A percentile compares a stretch with the other conserved stretches of the same genome.
Evolutionary conservation across 2,329 filamentous ascomycete genomes (phyloP).

Genomic region (Tolypocladium nubicola): DNA sequence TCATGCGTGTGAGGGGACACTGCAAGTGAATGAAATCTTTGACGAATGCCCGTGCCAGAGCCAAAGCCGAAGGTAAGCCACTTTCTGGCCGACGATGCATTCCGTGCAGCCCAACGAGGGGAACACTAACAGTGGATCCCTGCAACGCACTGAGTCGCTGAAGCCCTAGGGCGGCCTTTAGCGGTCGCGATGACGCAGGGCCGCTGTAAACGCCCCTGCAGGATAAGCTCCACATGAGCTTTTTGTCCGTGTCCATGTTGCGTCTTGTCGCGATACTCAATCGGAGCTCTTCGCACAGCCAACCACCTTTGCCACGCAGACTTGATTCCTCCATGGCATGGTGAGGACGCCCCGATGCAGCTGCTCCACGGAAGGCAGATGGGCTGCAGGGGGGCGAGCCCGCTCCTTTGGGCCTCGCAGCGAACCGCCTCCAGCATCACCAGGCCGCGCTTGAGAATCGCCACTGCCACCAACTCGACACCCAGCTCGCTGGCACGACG

Average conservation of each 20-base stretch:
- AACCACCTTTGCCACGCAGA: not conserved
- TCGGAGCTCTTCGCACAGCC: not conserved
- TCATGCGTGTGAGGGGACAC: not conserved
- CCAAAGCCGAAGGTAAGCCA: constrained; percentile 7
- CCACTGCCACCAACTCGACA: not conserved
- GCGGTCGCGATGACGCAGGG: not conserved
- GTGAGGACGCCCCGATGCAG: constrained; percentile 17
- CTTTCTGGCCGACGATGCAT: not conserved
- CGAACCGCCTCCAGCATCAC: not conserved
- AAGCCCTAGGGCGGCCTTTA: not conserved
- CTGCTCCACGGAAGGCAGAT: constrained; percentile 14
- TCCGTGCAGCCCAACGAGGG: not conserved
- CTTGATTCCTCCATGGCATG: not conserved
- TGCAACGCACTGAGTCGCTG: not conserved
- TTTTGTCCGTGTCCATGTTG: not conserved
- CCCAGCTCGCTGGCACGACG: constrained; percentile 11
- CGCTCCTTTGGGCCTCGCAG: constrained; percentile 3
- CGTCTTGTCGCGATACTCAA: not conserved
- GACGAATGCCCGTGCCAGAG: not conserved
- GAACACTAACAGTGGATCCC: not conserved
- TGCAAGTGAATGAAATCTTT: not conserved
- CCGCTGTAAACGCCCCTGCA: not conserved
- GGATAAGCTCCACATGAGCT: not conserved
- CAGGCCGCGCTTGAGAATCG: not conserved
- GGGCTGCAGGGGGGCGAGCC: constrained; percentile 8